Conservation (phyloP, 345 rosid species). For the Brassica carinata region DNA sequence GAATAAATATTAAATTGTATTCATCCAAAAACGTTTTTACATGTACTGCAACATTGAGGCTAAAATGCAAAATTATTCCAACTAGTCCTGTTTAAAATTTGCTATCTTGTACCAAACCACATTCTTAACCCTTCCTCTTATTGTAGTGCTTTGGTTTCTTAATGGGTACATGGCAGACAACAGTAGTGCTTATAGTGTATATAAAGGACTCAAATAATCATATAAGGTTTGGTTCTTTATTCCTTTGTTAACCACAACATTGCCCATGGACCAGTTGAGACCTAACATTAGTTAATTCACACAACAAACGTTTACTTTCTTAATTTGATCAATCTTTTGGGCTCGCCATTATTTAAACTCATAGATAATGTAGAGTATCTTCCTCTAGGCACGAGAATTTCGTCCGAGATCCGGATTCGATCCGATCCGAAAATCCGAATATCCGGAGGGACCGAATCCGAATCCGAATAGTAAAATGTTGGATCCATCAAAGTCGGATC, state of each 20-base stretch:
- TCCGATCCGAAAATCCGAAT: too few relatives aligned
- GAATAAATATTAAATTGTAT: too few relatives aligned
- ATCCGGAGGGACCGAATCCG: too few relatives aligned
- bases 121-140: not conserved
- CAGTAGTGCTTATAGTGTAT: not conserved
- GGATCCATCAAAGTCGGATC: too few relatives aligned
- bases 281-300: conserved; percentile 7
- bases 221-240: conserved; percentile 6
- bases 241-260: conserved; percentile 8
- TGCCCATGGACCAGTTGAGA: conserved; percentile 3
- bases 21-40: too few relatives aligned
- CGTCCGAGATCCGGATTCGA: too few relatives aligned
- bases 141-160: not conserved
- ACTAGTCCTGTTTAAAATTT: too few relatives aligned
- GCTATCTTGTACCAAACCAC: too few relatives aligned
- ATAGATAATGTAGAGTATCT: not conserved
- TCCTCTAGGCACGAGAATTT: not conserved
- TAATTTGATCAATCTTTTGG: not conserved
- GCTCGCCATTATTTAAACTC: not conserved
- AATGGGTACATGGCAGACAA: conserved; percentile 25
- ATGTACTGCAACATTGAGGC: too few relatives aligned
- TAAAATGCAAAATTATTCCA: too few relatives aligned
- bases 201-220: conserved; percentile 9
- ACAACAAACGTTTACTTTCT: not conserved
- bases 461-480: too few relatives aligned